Conservation (phyloP, 352 stramenopile species). For the Globisporangium apiculatum region DNA sequence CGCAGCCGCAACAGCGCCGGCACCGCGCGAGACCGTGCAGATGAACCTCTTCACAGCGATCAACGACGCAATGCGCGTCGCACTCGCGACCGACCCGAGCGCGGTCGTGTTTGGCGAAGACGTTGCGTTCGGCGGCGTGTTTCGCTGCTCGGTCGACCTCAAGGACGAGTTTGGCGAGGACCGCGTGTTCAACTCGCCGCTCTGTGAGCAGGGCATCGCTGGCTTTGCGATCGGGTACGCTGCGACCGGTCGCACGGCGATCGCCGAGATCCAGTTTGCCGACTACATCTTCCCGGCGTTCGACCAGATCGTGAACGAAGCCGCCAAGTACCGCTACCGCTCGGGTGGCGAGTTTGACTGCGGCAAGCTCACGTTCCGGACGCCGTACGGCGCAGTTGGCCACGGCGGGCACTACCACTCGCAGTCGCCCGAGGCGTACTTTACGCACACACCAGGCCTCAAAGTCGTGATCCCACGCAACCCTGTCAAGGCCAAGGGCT, state of each 20-base stretch:
- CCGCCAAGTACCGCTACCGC: slow-evolving; percentile 98
- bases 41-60: slow-evolving; percentile 94
- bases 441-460: slow-evolving; percentile 95
- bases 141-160: slow-evolving; percentile 94
- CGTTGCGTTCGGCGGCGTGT: slow-evolving; percentile 97
- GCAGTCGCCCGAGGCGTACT: slow-evolving; percentile 96
- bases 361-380: slow-evolving; percentile 94
- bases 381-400: slow-evolving; percentile 93
- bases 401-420: slow-evolving; percentile 93
- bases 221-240: slow-evolving; percentile 98
- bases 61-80: slow-evolving; percentile 89
- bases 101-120: slow-evolving; percentile 97
- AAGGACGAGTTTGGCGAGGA: slow-evolving; percentile 91
- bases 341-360: slow-evolving; percentile 97
- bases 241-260: slow-evolving; percentile 92
- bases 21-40: slow-evolving; percentile 46
- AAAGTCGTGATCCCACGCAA: slow-evolving; percentile 96
- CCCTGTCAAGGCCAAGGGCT: slow-evolving; percentile 92
- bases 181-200: slow-evolving; percentile 95
- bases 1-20: slow-evolving; percentile 7
- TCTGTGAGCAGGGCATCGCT: slow-evolving; percentile 92
- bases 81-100: slow-evolving; percentile 83
- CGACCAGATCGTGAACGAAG: slow-evolving; percentile 97
- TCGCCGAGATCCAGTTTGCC: slow-evolving; percentile 97
- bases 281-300: slow-evolving; percentile 98